Percentiles rank a stretch among this genome's conserved stretches.
These are phyloP conservation scores for Xylariaceae sp. DNA, from an alignment of 2,329 filamentous ascomycete species.

Conservation along the genomic window DNA sequence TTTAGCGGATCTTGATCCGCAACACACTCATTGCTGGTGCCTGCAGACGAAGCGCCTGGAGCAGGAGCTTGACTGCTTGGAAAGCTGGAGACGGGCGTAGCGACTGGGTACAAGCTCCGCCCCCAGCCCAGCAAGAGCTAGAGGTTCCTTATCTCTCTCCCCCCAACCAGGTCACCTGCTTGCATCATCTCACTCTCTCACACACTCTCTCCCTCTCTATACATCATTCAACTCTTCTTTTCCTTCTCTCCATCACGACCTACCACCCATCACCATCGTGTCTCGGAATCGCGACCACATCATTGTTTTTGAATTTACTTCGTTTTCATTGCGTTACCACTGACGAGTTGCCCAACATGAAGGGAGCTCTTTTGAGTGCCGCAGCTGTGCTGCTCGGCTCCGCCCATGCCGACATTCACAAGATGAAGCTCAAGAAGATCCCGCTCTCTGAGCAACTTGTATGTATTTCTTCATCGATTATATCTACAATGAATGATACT, in stretches of 20 bases:
- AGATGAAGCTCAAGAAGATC: slow-evolving; percentile 97
- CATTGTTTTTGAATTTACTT: background rate
- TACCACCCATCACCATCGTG: background rate
- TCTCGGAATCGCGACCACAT: slow-evolving; percentile 3
- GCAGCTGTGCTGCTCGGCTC: slow-evolving; percentile 76
- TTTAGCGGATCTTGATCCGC: slow-evolving; percentile 11
- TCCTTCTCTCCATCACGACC: slow-evolving; percentile 3
- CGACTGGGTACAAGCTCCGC: slow-evolving; percentile 10
- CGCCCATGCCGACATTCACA: slow-evolving; percentile 83
- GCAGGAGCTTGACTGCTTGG: background rate
- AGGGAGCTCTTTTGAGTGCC: slow-evolving; percentile 75
- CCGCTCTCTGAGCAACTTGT: slow-evolving; percentile 89
- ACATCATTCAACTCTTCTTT: slow-evolving; percentile 11
- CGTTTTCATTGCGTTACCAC: slow-evolving; percentile 9
- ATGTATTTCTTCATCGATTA: slow-evolving; percentile 35
- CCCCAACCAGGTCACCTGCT: slow-evolving; percentile 13
- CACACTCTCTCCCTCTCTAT: slow-evolving; percentile 7
- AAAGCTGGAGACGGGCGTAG: background rate
- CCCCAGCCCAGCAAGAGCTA: too few species aligned
- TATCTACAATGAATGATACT: slow-evolving; percentile 14
- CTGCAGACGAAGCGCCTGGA: slow-evolving; percentile 2
- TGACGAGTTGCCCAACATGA: slow-evolving; percentile 61
- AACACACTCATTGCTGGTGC: slow-evolving; percentile 10
- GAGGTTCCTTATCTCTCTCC: slow-evolving; percentile 11
- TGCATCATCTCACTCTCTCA: slow-evolving; percentile 15